Conservation (phyloP, 2,329 filamentous ascomycete genomes). For the Trichoderma polysporum region DNA sequence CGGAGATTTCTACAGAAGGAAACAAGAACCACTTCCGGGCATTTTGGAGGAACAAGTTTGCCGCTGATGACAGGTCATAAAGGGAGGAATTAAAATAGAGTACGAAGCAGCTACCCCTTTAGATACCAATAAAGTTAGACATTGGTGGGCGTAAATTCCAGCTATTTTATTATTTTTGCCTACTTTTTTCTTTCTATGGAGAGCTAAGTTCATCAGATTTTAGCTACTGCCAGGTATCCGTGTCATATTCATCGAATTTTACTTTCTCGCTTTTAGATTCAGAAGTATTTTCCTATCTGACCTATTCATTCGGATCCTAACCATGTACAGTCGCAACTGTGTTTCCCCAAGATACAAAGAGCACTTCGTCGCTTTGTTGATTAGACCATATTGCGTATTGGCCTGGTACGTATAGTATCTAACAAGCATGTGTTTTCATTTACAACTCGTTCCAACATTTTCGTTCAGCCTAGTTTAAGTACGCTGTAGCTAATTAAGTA, state of each 20-base stretch:
- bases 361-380: background rate
- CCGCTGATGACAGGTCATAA: constrained; percentile 46
- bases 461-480: too few relatives aligned
- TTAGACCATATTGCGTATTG: background rate
- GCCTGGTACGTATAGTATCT: too few relatives aligned
- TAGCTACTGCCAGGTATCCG: background rate
- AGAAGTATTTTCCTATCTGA: background rate
- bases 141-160: background rate
- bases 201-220: background rate
- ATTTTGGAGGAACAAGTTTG: constrained; percentile 58
- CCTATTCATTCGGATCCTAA: too few relatives aligned
- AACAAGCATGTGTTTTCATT: too few relatives aligned
- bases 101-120: background rate
- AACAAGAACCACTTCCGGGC: constrained; percentile 60
- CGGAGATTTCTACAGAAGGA: constrained; percentile 55
- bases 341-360: too few relatives aligned
- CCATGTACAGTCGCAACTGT: too few relatives aligned
- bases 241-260: background rate
- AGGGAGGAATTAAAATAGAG: background rate
- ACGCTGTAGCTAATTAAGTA: too few relatives aligned
- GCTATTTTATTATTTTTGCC: background rate
- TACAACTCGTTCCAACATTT: too few relatives aligned
- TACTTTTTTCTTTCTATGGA: background rate
- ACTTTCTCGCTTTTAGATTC: background rate
- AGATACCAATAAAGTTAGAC: background rate